phyloP scores from a whole-genome alignment of 257 asterid genomes.

The Capsicum pubescens region DNA sequence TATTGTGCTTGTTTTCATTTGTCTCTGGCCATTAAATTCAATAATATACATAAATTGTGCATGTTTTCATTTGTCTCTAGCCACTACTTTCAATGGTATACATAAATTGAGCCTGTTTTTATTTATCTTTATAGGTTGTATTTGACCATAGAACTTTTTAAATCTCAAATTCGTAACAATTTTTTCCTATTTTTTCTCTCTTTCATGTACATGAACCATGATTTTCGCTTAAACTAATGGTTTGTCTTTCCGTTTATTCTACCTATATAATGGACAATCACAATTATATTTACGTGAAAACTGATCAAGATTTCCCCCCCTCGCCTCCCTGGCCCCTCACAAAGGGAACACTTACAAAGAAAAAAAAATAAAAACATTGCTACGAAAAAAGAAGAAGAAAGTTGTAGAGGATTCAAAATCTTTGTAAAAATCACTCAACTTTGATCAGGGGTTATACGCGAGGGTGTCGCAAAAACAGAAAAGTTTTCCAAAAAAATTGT shows the following conservation, averaged over 20 bases:
- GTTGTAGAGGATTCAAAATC: neutral
- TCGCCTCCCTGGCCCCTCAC: neutral
- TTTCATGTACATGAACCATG: neutral
- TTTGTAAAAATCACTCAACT: neutral
- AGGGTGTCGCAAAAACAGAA: neutral
- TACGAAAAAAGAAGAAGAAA: neutral
- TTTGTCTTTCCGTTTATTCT: neutral
- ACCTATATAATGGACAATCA: slow-evolving; percentile 6
- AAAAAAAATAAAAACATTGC: neutral
- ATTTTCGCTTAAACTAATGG: neutral
- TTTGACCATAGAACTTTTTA: neutral
- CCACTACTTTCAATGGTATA: no score
- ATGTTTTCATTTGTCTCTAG: neutral
- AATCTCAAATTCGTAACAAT: neutral
- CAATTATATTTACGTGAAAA: neutral
- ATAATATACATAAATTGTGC: no score
- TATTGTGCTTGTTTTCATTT: neutral
- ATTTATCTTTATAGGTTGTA: neutral
- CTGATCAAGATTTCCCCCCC: neutral
- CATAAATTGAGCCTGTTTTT: no score
- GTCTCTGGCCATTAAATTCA: neutral
- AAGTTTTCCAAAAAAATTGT: neutral
- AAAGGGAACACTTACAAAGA: neutral
- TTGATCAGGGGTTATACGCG: neutral
- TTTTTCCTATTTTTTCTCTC: neutral